phyloP scores from a whole-genome alignment of 2,329 filamentous ascomycete genomes.

The Magnaporthiopsis incrustans region DNA sequence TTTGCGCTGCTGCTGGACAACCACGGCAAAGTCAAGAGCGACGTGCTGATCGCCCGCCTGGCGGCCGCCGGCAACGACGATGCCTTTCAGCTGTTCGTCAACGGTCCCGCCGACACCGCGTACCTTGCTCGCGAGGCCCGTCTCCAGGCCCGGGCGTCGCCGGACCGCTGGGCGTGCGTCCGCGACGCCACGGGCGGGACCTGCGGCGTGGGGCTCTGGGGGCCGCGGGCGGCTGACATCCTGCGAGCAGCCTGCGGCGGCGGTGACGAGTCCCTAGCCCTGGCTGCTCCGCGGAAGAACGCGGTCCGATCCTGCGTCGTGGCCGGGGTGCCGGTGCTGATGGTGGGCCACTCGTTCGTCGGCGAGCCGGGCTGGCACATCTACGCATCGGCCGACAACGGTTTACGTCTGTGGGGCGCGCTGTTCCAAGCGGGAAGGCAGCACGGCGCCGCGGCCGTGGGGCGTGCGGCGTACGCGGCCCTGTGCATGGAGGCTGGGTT shows the following conservation, averaged over 20 bases:
- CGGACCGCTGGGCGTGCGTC: conserved; percentile 39
- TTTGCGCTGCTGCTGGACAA: conserved; percentile 49
- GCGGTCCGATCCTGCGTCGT: conserved; percentile 38
- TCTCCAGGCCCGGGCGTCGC: conserved; percentile 30
- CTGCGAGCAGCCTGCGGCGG: conserved; percentile 39
- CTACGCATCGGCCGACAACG: conserved; percentile 50
- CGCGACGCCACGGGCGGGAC: conserved; percentile 52
- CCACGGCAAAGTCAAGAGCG: conserved; percentile 45
- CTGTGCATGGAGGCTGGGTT: conserved; percentile 53
- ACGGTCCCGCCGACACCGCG: conserved; percentile 43
- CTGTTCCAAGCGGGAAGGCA: conserved; percentile 45
- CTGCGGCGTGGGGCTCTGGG: conserved; percentile 56
- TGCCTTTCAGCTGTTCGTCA: conserved; percentile 47
- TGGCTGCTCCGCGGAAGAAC: conserved; percentile 21
- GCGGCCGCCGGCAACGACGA: conserved; percentile 23
- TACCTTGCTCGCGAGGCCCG: conserved; percentile 48
- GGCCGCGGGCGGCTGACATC: conserved; percentile 45
- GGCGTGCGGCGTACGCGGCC: conserved; percentile 48
- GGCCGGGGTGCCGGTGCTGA: conserved; percentile 46
- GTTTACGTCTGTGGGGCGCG: conserved; percentile 49
- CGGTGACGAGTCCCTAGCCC: conserved; percentile 11
- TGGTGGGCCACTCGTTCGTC: conserved; percentile 49
- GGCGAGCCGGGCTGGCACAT: conserved; percentile 58
- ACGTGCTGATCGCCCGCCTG: conserved; percentile 48
- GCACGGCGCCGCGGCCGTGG: conserved; percentile 50